Evolutionary conservation across 1,139 yeast species (phyloP), one percentile per base, ranked within the genome.

Genomic region (Candida glucosophila): DNA sequence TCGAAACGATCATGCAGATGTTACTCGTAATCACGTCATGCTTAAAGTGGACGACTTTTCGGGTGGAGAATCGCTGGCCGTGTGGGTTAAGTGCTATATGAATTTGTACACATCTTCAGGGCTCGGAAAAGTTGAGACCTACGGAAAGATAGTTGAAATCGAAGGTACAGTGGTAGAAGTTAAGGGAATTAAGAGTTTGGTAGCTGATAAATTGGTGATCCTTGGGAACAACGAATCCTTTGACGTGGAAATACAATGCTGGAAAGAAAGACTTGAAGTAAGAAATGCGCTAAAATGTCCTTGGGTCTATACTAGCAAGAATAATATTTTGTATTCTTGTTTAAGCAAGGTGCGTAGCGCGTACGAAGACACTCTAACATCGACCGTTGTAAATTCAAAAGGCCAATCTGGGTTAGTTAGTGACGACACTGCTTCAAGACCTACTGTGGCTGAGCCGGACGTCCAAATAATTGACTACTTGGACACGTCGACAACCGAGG

Each of bases 261-360:
- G 74, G 73, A 37, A 34, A 12, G 39, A 40, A 6, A 41, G 52
- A 5, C 22, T 66, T 18, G 33, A 38, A 4, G 35, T 36, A 19
- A 41, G 66, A 26, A 29, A 43, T 7, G 21, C 30, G 1, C 34
- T 55, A 15, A 10, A 10, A 5, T n/a, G n/a, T n/a, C n/a, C n/a
- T n/a, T n/a, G n/a, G n/a, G n/a, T n/a, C n/a, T n/a, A n/a, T n/a
- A n/a, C n/a, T n/a, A n/a, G n/a, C n/a, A n/a, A n/a, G n/a, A n/a
- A n/a, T n/a, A n/a, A n/a, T n/a, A n/a, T n/a, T n/a, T n/a, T n/a
- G n/a, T n/a, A n/a, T n/a, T n/a, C n/a, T n/a, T n/a, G n/a, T n/a
- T n/a, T n/a, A n/a, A n/a, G n/a, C n/a, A n/a, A n/a, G n/a, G n/a
- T n/a, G n/a, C n/a, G n/a, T n/a, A n/a, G n/a, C n/a, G n/a, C n/a